Evolutionary conservation across 148 eudicot species (phyloP), one percentile per base, ranked within the genome.

Genomic region (Silene uniflora): DNA sequence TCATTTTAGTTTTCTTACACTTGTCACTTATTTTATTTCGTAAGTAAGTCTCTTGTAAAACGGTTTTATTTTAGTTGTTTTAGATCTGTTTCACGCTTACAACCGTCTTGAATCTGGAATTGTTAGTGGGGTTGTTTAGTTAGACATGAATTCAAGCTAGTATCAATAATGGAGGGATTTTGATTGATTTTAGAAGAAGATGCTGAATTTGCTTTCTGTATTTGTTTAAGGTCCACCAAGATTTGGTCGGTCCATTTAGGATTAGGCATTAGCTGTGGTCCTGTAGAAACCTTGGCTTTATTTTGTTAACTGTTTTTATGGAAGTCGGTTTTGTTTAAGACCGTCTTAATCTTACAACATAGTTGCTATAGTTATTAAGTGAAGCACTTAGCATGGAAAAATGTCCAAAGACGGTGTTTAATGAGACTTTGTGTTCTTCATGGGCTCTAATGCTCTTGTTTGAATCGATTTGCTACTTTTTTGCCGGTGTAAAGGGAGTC

Each of bases 191-290:
- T n/a, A n/a, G n/a, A n/a, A 65, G 68, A 66, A 65, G 73, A 58
- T 44, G 66, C 72, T 58, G 76, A 54, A 72, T 49, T 66, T 80
- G 69, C 72, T 61, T 78, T 81, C 23, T 13, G 47, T 61, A 71
- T 69, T 78, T 74, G 63, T 66, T 78, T 4, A 72, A 80, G 84
- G 80, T 82, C 78, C 79, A 75, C 77, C 64, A 27, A 75, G 76
- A 78, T 87, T 78, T 80, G 79, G 82, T 80, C 77, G 82, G 83
- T 47, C 68, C 61, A 67, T 47, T 46, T 59, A 60, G 68, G 49
- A 76, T 71, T 69, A 76, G 73, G 80, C 80, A 64, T 85, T 81
- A 25, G 72, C 81, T 84, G 87, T 84, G 87, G 87, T 73, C 90
- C 88, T 66, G 72, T 71, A 72, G 35, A 44, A 72, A 61, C 67